Evolutionary conservation across 139 green algal species (phyloP), one percentile per base, ranked within the genome.

Genomic region (Helicosporidium sp.): DNA sequence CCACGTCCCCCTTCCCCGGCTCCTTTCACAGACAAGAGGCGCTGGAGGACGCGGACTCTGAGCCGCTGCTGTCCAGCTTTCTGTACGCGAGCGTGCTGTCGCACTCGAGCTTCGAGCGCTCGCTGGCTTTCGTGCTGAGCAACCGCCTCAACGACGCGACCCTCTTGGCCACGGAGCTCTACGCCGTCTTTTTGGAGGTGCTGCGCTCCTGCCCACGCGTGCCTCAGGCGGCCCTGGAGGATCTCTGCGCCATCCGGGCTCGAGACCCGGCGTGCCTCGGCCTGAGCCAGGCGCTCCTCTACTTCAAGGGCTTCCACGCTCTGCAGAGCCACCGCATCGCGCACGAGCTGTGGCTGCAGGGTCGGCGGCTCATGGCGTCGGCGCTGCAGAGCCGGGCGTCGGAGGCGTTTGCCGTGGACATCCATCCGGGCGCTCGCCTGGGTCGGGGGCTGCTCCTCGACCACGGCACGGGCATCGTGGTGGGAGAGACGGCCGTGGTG

Each of bases 221-320:
- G 10, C 19, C 51, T 19, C 48, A 62, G 22, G 59, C 59, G 12
- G 60, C 65, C 15, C 49, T 70, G 34, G 60, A 57, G 3, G 68
- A 76, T 45, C 28, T 74, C 3, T 50, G 50, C 4, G 68, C 68
- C 17, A 54, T 72, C 22, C 48, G 65, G 4, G 68, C 74, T 39
- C 56, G 68, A 44, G 79, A 89, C 55, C 80, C 80, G 1, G 65
- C 77, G 0, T 91, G 72, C 63, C 46, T 43, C 17, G 64, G 52
- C 2, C 76, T 82, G 52, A 62, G 48, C 26, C 58, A 73, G 26
- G 81, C 73, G 0, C 55, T 94, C 43, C 72, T 95, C 12, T 93
- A 92, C 74, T 94, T 79, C 68, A 95, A 95, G 64, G 87, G 87
- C 34, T 95, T 80, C 56, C 86, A 96, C 41, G 79, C 84, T 1